Base-by-base conservation (phyloP, 805 yeast species). In the Spathaspora passalidarum region DNA sequence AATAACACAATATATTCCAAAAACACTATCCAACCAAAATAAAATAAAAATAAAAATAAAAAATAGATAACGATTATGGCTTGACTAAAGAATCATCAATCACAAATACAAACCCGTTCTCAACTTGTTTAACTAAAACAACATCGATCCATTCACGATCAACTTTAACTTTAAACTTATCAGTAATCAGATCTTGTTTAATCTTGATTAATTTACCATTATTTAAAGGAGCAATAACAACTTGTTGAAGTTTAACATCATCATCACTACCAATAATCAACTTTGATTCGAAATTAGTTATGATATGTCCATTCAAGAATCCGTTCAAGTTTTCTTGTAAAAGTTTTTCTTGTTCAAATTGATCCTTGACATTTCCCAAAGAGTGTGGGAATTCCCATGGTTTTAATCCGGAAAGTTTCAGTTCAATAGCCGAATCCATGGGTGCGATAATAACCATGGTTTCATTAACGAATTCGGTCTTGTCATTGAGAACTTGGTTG, bases 331-430 rank as follows among this genome's bases (percentile, higher is more conserved):
- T 88, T 13, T 66, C 56, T 17, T 66, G 59, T 4, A 81, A 74
- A 0, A 75, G 65, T 23, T 66, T 62, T 45, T 83, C 89, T 38
- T 43, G 43, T 37, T 43, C 43, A 7, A 13, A n/a, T 22, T 43
- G 43, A 38, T 25, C 21, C 20, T 36, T 34, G 8, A 14, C 18
- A 26, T 42, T 10, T 3, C n/a, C 29, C 11, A 42, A 10, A 2
- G 43, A 38, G 76, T 57, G 60, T 0, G 96, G 96, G 62, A 84
- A 88, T 58, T 84, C 84, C 96, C 96, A 89, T 17, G 96, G 96
- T 60, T 88, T 88, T 40, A 83, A 57, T 1, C 71, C 64, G 25
- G 66, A 65, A 48, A 88, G 69, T 47, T 65, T 60, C 13, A 44
- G 41, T 16, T 51, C 46, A 18, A 72, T 56, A 3, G 88, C 91